Conservation (phyloP, 495 filamentous ascomycete genomes). For the Aspergillus leporis region DNA sequence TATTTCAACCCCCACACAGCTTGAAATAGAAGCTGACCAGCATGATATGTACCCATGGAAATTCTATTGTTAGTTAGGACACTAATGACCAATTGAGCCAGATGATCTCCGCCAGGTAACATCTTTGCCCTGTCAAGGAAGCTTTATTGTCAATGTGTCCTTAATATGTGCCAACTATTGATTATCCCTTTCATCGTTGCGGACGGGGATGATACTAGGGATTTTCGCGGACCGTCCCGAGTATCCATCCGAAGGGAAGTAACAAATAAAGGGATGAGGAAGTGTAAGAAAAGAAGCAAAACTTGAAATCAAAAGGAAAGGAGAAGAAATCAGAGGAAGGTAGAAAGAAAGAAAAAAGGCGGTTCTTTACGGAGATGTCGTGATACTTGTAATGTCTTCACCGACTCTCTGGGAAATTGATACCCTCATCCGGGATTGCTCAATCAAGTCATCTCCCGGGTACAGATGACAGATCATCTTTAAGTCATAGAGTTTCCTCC, state of each 20-base stretch:
- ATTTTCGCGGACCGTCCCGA: conserved; percentile 7
- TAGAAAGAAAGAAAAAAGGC: neutral
- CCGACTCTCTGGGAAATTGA: conserved; percentile 14
- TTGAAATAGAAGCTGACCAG: neutral
- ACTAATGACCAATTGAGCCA: neutral
- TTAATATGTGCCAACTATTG: conserved; percentile 6
- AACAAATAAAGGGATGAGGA: neutral
- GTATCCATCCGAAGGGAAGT: neutral
- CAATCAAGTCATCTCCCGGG: neutral
- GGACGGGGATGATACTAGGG: neutral
- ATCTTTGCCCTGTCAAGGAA: neutral
- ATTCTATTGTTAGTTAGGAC: no score
- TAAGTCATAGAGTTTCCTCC: conserved; percentile 4
- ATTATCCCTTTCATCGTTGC: neutral
- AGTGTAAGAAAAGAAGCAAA: neutral
- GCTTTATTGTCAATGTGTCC: neutral
- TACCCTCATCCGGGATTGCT: neutral
- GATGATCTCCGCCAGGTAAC: neutral
- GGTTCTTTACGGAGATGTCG: neutral
- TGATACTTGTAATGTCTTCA: conserved; percentile 18
- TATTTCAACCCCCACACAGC: neutral
- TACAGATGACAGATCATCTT: conserved; percentile 17
- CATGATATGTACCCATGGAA: no score
- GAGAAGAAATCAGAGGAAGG: neutral
- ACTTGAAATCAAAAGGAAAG: neutral